Base-by-base conservation (phyloP, 768 basidiomycete genomes). In the Suillus ampliporus region DNA sequence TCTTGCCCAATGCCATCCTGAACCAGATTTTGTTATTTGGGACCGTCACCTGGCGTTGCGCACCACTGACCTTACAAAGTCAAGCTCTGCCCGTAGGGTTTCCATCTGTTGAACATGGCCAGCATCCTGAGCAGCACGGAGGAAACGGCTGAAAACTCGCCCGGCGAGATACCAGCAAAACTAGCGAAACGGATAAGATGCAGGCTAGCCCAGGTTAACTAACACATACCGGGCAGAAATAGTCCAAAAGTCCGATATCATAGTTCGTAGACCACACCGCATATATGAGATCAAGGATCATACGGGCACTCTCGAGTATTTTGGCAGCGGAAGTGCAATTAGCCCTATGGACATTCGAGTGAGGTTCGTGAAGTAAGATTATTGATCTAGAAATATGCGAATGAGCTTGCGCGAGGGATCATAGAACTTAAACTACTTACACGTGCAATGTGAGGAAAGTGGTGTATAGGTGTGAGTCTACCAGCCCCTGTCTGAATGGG, bases 281-380 rank as follows among this genome's bases (percentile, higher is more conserved):
- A 69, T 90, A 89, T 41, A 91, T 83, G 17, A 90, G 76, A 65
- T 91, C 87, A 47, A 92, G 76, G 44, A 90, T 85, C 1, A 83
- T 81, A 53, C 91, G 83, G 3, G 90, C 84, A 28, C 90, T 85
- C 1, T 82, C 83, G 9, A 92, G 76, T 35, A 92, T 87, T 68
- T 86, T 89, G 66, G 86, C 80, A 15, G 90, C 87, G 46, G 89
- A 91, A 46, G 86, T 80, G 67, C 90, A 92, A 40, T 84, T 84
- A 19, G 81, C 80, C 51, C 74, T 77, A 28, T 80, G 78, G 52
- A 89, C 79, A 62, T 85, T 83, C 19, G 90, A 89, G 68, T 91
- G 90, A 4, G 90, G 89, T 65, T 93, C 91, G 67, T 92, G 91
- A 46, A 93, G 75, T 21, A 91, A 78, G 57, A 93, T 88, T 15